Evolutionary conservation across 805 yeast genomes (phyloP), one percentile per base, ranked within the genome.

Genomic region (Kodamaea leandrae): DNA sequence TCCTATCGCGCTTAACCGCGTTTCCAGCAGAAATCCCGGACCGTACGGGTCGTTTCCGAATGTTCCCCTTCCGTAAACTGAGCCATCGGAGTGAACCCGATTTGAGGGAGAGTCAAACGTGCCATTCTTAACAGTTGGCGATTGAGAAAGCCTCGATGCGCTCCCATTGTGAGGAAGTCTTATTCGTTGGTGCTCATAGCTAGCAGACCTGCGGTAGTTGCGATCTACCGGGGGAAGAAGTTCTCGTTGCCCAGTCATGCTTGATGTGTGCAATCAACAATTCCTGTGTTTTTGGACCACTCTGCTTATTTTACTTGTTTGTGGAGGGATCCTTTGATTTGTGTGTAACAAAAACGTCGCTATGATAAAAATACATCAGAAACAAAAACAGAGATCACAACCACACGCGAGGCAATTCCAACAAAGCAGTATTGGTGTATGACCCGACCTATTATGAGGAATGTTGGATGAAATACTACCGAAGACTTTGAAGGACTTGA

Each of bases 101-200:
- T 32, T 18, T 4, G 29, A 17, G 4, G 20, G 36, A 4, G 15
- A 17, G 24, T 17, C 27, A 6, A 21, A n/a, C n/a, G n/a, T n/a
- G n/a, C n/a, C n/a, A n/a, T n/a, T n/a, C n/a, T n/a, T n/a, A n/a
- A n/a, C n/a, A n/a, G 17, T 27, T 27, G 32, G 16, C 7, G 17
- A 8, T 13, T 17, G 4, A 14, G 21, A 15, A 16, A 30, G 20
- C 13, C 51, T 37, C n/a, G 49, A 37, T 13, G 24, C 37, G 36
- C 26, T 44, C 36, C 23, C 27, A 25, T 29, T 18, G 37, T 29
- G 28, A 6, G 53, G 51, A 7, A 35, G 39, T 30, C 44, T 40
- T 33, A 53, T 51, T 18, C 60, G 47, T 18, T 45, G 51, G 36
- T 43, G 49, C 24, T 58, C 61, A 43, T 55, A 55, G 44, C 55